Conservation (phyloP, 2,329 filamentous ascomycete genomes). For the Ambrosiella xylebori region DNA sequence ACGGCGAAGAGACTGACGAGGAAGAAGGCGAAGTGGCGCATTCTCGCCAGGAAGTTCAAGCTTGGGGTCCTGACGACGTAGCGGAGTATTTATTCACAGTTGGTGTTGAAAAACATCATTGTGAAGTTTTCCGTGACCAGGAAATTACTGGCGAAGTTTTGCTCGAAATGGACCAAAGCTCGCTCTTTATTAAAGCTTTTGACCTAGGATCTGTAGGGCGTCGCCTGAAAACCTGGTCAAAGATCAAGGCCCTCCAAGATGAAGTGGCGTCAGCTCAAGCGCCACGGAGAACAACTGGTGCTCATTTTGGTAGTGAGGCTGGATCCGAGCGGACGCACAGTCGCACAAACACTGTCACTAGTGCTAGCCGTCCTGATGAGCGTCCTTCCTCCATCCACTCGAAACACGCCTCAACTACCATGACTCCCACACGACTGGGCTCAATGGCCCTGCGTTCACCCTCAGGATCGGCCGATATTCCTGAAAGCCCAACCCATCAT, state of each 20-base stretch:
- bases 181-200: slow-evolving; percentile 88
- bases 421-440: slow-evolving; percentile 30
- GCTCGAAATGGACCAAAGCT: slow-evolving; percentile 86
- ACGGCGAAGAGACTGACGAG: slow-evolving; percentile 87
- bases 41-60: slow-evolving; percentile 52
- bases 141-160: slow-evolving; percentile 91
- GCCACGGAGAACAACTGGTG: slow-evolving; percentile 35
- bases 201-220: slow-evolving; percentile 82
- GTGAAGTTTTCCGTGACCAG: slow-evolving; percentile 85
- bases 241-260: slow-evolving; percentile 80
- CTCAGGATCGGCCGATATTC: slow-evolving; percentile 15
- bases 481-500: slow-evolving; percentile 30
- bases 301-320: slow-evolving; percentile 29
- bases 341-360: slow-evolving; percentile 40
- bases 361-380: slow-evolving; percentile 25
- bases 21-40: slow-evolving; percentile 70
- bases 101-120: slow-evolving; percentile 77
- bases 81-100: slow-evolving; percentile 74
- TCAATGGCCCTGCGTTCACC: slow-evolving; percentile 11
- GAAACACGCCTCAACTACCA: slow-evolving; percentile 31
- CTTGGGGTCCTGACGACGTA: slow-evolving; percentile 67
- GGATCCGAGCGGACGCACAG: slow-evolving; percentile 40
- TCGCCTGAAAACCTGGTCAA: slow-evolving; percentile 88
- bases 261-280: slow-evolving; percentile 43
- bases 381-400: slow-evolving; percentile 30